Evolutionary conservation across 192 early-diverging fungal species (phyloP).

Genomic region (Backusella mclennaniae): DNA sequence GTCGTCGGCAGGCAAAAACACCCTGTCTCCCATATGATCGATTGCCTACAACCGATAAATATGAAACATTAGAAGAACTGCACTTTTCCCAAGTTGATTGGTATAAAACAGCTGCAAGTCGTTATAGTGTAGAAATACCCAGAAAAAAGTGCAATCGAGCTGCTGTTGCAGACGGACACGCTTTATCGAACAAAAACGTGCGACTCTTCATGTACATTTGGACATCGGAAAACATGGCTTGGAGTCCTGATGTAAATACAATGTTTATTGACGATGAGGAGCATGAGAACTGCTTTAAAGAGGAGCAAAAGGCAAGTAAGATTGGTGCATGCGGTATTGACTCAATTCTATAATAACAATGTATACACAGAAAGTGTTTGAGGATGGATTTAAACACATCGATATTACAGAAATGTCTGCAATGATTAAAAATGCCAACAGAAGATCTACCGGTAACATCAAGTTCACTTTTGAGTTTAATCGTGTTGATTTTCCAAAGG

Average conservation of each 20-base stretch:
- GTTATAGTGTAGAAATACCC: conserved; percentile 3
- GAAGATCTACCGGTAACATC: not conserved
- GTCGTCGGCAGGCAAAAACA: not conserved
- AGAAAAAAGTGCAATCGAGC: not conserved
- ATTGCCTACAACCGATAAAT: conserved; percentile 6
- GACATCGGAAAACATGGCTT: conserved; percentile 8
- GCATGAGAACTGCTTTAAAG: not conserved
- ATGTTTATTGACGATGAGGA: not conserved
- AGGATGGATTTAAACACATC: conserved; percentile 10
- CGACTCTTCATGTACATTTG: conserved; percentile 10
- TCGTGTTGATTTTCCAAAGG: not conserved
- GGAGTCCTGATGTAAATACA: not conserved
- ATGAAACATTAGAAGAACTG: conserved; percentile 10
- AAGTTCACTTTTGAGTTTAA: not conserved
- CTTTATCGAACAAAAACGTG: not conserved
- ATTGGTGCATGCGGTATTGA: not conserved
- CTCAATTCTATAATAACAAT: not conserved
- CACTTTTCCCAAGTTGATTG: not conserved
- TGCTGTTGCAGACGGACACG: not conserved
- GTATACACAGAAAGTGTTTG: not conserved
- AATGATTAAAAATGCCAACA: not conserved
- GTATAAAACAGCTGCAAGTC: not conserved
- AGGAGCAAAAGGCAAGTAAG: conserved; percentile 1
- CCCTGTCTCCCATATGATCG: conserved; percentile 7
- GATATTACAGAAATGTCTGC: conserved; percentile 17